Evolutionary conservation across 352 stramenopile species (phyloP).

Genomic region (Thalassiosira hispida): DNA sequence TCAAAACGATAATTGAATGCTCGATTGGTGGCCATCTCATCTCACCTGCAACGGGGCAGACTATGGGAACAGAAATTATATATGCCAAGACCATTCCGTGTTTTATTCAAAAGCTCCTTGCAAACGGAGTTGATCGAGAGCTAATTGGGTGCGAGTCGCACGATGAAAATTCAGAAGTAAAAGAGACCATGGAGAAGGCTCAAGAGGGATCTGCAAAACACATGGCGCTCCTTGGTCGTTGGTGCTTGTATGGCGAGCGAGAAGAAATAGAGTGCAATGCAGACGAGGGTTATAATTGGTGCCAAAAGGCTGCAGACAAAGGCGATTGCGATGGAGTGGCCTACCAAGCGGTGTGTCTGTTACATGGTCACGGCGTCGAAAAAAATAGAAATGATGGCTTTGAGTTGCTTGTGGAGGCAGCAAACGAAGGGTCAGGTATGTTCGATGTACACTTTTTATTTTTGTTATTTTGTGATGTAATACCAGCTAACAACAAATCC

Average conservation of each 20-base stretch:
- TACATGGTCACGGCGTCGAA: conserved; percentile 27
- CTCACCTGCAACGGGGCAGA: conserved; percentile 19
- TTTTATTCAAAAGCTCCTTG: conserved; percentile 26
- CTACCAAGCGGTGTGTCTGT: conserved; percentile 31
- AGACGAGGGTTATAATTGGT: conserved; percentile 27
- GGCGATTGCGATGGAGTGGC: conserved; percentile 27
- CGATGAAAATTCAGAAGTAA: not conserved
- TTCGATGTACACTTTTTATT: not conserved
- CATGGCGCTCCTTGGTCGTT: conserved; percentile 22
- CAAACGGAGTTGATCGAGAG: conserved; percentile 7
- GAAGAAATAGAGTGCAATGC: conserved; percentile 27
- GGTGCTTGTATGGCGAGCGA: conserved; percentile 26
- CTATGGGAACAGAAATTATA: conserved; percentile 19
- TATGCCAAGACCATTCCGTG: conserved; percentile 19
- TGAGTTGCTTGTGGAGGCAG: conserved; percentile 36
- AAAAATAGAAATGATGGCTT: conserved; percentile 32
- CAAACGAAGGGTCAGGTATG: conserved; percentile 35
- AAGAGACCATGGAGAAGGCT: conserved; percentile 12
- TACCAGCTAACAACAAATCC: not conserved
- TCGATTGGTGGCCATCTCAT: conserved; percentile 5
- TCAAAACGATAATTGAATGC: conserved; percentile 8
- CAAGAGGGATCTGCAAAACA: conserved; percentile 10
- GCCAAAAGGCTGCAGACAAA: conserved; percentile 26
- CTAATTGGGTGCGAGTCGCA: not conserved
- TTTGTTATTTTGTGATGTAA: not conserved